phyloP scores from a whole-genome alignment of 805 yeast genomes.

The Myxozyma sirexii region DNA sequence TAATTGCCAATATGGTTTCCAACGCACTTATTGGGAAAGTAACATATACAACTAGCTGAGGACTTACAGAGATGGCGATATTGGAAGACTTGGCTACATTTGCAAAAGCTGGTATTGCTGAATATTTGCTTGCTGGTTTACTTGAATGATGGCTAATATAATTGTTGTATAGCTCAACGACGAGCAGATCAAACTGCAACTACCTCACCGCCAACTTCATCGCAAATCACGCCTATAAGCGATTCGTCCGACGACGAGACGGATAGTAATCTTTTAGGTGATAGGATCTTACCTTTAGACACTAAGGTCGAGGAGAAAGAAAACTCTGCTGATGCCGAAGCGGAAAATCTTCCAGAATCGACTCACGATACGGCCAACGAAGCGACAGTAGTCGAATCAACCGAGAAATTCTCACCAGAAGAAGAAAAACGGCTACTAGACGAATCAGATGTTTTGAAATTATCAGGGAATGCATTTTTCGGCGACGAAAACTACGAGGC shows the following conservation, averaged over 20 bases:
- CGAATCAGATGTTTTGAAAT: constrained; percentile 48
- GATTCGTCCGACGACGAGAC: neutral
- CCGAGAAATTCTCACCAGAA: constrained; percentile 29
- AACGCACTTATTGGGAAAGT: too few relatives aligned
- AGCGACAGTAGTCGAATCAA: neutral
- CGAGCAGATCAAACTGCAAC: constrained; percentile 9
- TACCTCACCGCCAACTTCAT: neutral
- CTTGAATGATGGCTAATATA: neutral
- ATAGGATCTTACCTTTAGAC: neutral
- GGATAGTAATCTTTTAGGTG: neutral
- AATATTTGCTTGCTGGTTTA: neutral
- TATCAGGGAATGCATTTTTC: constrained; percentile 40
- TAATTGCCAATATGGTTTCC: too few relatives aligned
- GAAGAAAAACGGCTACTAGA: constrained; percentile 33
- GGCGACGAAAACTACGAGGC: constrained; percentile 15
- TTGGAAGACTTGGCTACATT: constrained; percentile 3
- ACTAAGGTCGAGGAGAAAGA: neutral
- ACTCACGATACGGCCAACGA: neutral
- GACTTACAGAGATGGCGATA: too few relatives aligned
- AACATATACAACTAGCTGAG: too few relatives aligned
- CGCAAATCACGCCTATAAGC: neutral
- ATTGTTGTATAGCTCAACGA: neutral
- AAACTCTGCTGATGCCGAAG: neutral
- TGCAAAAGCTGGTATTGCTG: constrained; percentile 1
- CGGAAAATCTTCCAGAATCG: neutral